A percentile compares a stretch with the other conserved stretches of the same genome.
phyloP scores from a whole-genome alignment of 441 rosid species.

The Manihot esculenta region DNA sequence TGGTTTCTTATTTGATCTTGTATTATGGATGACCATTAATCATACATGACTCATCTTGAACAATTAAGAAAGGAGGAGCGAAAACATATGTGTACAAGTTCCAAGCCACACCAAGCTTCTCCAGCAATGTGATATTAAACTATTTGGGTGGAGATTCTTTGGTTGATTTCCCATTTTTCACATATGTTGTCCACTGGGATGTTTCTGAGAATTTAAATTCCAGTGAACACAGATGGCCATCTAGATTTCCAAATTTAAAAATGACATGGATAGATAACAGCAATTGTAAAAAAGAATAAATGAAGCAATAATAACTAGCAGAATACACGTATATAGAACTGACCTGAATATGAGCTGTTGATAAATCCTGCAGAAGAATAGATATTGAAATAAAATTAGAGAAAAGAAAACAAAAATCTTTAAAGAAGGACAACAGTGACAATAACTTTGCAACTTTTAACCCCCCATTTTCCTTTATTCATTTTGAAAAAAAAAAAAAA shows the following conservation, averaged over 20 bases:
- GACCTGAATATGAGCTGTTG: slow-evolving; percentile 35
- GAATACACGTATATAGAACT: slow-evolving; percentile 14
- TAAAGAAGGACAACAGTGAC: background rate
- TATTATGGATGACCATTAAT: background rate
- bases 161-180: background rate
- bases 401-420: background rate
- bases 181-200: background rate
- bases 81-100: background rate
- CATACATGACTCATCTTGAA: background rate
- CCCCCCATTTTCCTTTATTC: too few species aligned
- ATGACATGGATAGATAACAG: background rate
- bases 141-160: background rate
- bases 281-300: background rate
- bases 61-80: background rate
- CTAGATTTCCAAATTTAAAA: background rate
- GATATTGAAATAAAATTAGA: slow-evolving; percentile 11
- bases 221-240: background rate
- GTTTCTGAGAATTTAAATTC: background rate
- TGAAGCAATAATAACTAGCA: slow-evolving; percentile 7
- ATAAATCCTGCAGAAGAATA: slow-evolving; percentile 29
- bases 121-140: background rate
- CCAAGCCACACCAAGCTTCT: too few species aligned
- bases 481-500: too few species aligned
- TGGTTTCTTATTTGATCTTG: background rate
- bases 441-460: too few species aligned